phyloP scores from a whole-genome alignment of 768 basidiomycete species.

The Naematelia encephala region DNA sequence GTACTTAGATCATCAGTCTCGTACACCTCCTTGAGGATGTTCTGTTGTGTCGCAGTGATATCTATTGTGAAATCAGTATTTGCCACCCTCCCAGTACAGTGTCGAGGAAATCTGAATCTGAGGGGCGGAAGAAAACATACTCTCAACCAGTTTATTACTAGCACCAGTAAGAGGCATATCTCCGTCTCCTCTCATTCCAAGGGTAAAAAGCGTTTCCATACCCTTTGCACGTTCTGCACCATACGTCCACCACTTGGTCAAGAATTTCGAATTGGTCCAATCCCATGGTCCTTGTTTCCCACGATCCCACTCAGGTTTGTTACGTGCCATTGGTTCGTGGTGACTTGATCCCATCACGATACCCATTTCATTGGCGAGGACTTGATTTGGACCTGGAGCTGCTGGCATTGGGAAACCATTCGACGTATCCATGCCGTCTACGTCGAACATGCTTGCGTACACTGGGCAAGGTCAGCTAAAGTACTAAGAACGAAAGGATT shows the following conservation, averaged over 20 bases:
- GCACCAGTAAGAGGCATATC: constrained; percentile 47
- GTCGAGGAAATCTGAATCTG: not conserved
- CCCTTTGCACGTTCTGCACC: constrained; percentile 61
- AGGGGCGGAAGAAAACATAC: not conserved
- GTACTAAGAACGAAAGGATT: no score
- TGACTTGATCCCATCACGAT: constrained; percentile 71
- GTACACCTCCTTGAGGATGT: constrained; percentile 60
- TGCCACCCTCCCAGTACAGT: not conserved
- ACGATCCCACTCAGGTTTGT: constrained; percentile 63
- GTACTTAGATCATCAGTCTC: constrained; percentile 48
- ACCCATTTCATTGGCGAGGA: constrained; percentile 63
- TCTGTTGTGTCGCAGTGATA: constrained; percentile 62
- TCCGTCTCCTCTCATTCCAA: constrained; percentile 64
- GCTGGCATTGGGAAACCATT: not conserved
- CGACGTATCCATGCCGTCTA: constrained; percentile 14
- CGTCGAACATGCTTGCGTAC: constrained; percentile 30
- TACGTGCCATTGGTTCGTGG: constrained; percentile 73
- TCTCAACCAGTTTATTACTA: constrained; percentile 17
- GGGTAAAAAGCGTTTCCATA: constrained; percentile 63
- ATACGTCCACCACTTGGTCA: constrained; percentile 63
- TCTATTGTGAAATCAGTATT: constrained; percentile 25
- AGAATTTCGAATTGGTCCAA: constrained; percentile 57
- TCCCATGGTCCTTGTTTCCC: constrained; percentile 64
- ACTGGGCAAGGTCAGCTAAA: constrained; percentile 4
- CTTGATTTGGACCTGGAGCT: constrained; percentile 60